A percentile compares a stretch with the other conserved stretches of the same genome.
Conservation (phyloP, 768 basidiomycete species). For the Trametes meyenii region DNA sequence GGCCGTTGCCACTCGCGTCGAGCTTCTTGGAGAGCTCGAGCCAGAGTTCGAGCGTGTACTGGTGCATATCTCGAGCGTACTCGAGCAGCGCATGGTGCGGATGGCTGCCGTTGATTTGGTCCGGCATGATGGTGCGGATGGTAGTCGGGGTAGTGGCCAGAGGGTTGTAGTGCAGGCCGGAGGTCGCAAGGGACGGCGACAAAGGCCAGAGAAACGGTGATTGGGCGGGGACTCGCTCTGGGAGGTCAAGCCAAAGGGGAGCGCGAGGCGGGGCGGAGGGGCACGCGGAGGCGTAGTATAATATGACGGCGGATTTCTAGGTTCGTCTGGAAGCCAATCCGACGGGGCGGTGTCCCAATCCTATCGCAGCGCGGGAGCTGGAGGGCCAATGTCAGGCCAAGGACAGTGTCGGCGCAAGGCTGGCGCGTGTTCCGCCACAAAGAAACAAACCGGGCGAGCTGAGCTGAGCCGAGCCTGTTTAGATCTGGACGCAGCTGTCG, state of each 20-base stretch:
- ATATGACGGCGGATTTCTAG: too few species aligned
- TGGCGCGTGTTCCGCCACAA: too few species aligned
- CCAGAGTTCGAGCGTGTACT: conserved; percentile 28
- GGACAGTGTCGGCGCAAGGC: too few species aligned
- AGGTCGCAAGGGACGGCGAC: not conserved
- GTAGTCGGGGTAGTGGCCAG: not conserved
- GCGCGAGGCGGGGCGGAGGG: not conserved
- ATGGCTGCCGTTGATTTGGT: conserved; percentile 1
- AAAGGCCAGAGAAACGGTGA: not conserved
- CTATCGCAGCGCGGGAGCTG: too few species aligned
- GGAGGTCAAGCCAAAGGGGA: not conserved
- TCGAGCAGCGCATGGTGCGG: conserved; percentile 20
- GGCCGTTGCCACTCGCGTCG: not conserved
- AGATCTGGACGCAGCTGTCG: too few species aligned
- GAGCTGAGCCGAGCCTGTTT: too few species aligned
- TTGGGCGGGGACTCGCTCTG: not conserved
- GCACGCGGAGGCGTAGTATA: too few species aligned
- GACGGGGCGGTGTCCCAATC: too few species aligned
- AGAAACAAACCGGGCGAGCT: too few species aligned
- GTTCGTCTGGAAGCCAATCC: too few species aligned
- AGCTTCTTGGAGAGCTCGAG: conserved; percentile 17
- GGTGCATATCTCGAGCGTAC: conserved; percentile 28
- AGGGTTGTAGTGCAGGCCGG: not conserved
- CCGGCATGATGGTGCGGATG: conserved; percentile 1
- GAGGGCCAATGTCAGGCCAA: too few species aligned